Percentiles rank a stretch among this genome's conserved stretches.
Evolutionary conservation across 163 green algal species (phyloP).

Genomic region (Chlamydomonas reinhardtii): DNA sequence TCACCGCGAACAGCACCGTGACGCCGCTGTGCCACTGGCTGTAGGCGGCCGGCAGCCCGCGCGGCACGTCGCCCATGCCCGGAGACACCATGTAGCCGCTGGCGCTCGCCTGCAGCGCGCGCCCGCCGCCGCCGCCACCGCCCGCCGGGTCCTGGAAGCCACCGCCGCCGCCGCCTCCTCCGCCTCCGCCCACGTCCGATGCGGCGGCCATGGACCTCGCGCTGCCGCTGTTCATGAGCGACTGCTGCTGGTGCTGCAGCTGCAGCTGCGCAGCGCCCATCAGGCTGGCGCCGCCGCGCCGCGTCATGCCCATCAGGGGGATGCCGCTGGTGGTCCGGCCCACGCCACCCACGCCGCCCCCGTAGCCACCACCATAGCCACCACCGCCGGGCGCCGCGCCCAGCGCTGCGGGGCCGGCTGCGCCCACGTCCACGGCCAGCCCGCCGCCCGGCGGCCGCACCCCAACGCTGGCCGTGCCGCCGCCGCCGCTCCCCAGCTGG

Average conservation of each 20-base stretch:
- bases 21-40: constrained; percentile 47
- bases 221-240: background rate
- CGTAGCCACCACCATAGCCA: background rate
- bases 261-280: background rate
- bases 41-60: too few species aligned
- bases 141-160: background rate
- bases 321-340: background rate
- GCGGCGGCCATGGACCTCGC: background rate
- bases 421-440: background rate
- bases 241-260: background rate
- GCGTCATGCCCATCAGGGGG: background rate
- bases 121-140: background rate
- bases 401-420: too few species aligned
- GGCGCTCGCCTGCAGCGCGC: too few species aligned
- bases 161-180: background rate
- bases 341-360: too few species aligned
- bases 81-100: background rate
- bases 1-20: constrained; percentile 44
- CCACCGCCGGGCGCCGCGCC: too few species aligned
- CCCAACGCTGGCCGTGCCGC: too few species aligned
- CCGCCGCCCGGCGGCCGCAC: too few species aligned
- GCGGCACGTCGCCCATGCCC: constrained; percentile 23
- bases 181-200: background rate
- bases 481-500: too few species aligned
- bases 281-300: background rate